A percentile compares a stretch with the other conserved stretches of the same genome.
Conservation (phyloP, 768 basidiomycete species). For the Lanmaoa rubissima region DNA sequence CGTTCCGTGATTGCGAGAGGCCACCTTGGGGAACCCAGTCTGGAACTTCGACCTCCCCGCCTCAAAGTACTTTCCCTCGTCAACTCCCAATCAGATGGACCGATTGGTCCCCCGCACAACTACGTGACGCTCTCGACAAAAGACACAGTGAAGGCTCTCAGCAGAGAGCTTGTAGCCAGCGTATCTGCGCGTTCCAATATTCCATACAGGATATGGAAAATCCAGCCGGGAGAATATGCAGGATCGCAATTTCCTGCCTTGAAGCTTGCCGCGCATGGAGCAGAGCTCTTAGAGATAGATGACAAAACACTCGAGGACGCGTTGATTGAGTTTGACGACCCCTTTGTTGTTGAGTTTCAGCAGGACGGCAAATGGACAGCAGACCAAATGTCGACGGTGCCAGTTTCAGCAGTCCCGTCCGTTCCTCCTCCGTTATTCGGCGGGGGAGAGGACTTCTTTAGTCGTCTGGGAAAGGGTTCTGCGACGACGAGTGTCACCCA, state of each 20-base stretch:
- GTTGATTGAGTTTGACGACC: conserved; percentile 58
- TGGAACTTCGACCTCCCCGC: conserved; percentile 74
- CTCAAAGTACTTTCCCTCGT: conserved; percentile 54
- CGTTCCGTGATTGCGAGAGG: conserved; percentile 68
- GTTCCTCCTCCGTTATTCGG: conserved; percentile 52
- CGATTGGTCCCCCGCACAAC: conserved; percentile 30
- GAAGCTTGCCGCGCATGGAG: conserved; percentile 27
- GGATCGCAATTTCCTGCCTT: conserved; percentile 31
- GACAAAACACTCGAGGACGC: conserved; percentile 57
- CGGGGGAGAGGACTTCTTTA: conserved; percentile 57
- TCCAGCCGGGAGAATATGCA: conserved; percentile 38
- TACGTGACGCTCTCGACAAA: conserved; percentile 50
- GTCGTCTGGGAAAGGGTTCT: conserved; percentile 34
- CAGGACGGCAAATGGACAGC: conserved; percentile 57
- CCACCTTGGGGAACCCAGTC: conserved; percentile 42
- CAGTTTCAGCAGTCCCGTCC: conserved; percentile 14
- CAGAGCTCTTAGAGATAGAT: conserved; percentile 42
- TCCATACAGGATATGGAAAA: conserved; percentile 65
- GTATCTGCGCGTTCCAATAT: conserved; percentile 33
- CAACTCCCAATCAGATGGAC: conserved; percentile 26
- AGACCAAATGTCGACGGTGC: conserved; percentile 27
- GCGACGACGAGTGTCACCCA: conserved; percentile 24
- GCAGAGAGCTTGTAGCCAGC: conserved; percentile 39
- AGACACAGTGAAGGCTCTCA: conserved; percentile 46
- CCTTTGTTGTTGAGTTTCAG: conserved; percentile 77